These are phyloP conservation scores for Microsporum audouinii DNA, from an alignment of 2,329 filamentous ascomycete species.

Conservation along the genomic window DNA sequence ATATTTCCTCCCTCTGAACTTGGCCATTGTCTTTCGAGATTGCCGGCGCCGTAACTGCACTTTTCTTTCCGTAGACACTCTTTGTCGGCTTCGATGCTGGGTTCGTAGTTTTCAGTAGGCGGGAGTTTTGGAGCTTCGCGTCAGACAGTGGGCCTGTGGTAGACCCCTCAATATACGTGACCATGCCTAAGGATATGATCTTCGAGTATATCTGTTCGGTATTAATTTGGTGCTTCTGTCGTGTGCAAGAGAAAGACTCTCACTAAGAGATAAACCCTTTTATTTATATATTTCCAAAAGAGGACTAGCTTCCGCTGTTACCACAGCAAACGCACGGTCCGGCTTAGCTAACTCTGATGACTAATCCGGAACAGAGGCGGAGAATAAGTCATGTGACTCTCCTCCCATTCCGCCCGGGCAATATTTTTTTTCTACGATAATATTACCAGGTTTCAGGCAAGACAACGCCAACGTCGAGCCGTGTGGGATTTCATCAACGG, in stretches of 20 bases:
- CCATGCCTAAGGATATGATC: not conserved
- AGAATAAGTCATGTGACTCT: not conserved
- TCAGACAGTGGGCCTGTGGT: not conserved
- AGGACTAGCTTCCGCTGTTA: slow-evolving; percentile 2
- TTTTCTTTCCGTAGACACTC: not conserved
- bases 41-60: too few species aligned
- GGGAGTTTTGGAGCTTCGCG: not conserved
- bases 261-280: slow-evolving; percentile 4
- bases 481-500: not conserved
- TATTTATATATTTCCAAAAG: slow-evolving; percentile 10
- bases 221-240: not conserved
- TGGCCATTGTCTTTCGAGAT: not conserved
- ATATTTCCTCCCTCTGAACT: not conserved
- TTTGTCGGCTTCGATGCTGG: not conserved
- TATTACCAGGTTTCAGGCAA: not conserved
- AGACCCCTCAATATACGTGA: not conserved
- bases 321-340: not conserved
- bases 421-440: not conserved
- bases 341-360: not conserved
- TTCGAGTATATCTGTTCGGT: not conserved
- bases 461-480: not conserved
- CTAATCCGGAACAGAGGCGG: not conserved
- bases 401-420: not conserved
- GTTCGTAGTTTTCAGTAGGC: not conserved
- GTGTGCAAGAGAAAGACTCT: not conserved